A percentile compares a stretch with the other conserved stretches of the same genome.
phyloP scores from a whole-genome alignment of 139 green algal species.

The Cymbomonas tetramitiformis region DNA sequence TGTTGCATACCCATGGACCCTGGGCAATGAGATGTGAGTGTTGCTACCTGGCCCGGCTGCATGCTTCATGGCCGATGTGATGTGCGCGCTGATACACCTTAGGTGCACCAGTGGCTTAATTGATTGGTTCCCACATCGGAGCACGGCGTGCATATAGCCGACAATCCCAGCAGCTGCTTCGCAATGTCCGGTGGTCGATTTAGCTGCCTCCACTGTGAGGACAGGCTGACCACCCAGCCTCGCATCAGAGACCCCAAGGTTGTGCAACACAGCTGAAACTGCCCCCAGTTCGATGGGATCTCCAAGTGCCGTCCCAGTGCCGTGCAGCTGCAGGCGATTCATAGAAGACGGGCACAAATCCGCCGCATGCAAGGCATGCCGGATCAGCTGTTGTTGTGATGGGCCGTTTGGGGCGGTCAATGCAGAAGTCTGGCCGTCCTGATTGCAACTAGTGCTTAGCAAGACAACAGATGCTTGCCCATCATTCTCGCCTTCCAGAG shows the following conservation, averaged over 20 bases:
- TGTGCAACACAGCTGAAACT: constrained; percentile 20
- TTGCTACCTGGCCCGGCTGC: background rate
- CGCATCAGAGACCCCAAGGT: too few relatives aligned
- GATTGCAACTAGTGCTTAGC: constrained; percentile 39
- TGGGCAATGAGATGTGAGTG: background rate
- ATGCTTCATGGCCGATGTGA: background rate
- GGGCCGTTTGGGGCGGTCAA: constrained; percentile 75
- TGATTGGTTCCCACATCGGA: background rate
- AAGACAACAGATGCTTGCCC: background rate
- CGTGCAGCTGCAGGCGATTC: constrained; percentile 52
- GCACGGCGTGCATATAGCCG: background rate
- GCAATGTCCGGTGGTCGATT: constrained; percentile 4
- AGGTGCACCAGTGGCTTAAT: background rate
- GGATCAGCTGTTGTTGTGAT: constrained; percentile 57
- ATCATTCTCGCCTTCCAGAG: background rate
- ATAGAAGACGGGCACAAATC: background rate
- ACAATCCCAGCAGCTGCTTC: constrained; percentile 4
- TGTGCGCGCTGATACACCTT: background rate
- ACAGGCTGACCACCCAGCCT: too few relatives aligned
- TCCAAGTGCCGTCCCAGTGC: constrained; percentile 61
- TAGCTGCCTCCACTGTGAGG: background rate
- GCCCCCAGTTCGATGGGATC: constrained; percentile 78
- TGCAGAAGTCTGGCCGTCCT: constrained; percentile 60
- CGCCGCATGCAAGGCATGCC: constrained; percentile 32
- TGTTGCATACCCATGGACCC: background rate